Percentiles rank a stretch among this genome's conserved stretches.
Conservation (phyloP, 208 protist genomes). For the Leishmania guyanensis region DNA sequence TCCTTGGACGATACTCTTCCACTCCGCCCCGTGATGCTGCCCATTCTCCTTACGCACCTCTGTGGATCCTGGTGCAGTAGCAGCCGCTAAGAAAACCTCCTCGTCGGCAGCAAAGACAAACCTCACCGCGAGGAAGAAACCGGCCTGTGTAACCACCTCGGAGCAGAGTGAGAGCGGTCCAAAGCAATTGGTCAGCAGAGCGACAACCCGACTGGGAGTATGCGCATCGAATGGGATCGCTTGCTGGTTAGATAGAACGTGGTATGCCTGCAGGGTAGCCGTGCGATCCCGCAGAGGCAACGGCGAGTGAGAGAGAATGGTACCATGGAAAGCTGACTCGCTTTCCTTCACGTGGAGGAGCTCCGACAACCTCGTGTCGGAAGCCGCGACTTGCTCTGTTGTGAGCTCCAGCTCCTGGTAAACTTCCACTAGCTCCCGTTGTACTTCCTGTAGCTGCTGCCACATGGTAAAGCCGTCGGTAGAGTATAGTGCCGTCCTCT, state of each 20-base stretch:
- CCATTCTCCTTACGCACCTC: neutral
- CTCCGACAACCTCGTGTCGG: slow-evolving; percentile 17
- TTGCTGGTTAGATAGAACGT: slow-evolving; percentile 15
- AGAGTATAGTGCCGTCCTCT: neutral
- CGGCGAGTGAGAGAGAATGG: neutral
- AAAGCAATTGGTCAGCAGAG: slow-evolving; percentile 30
- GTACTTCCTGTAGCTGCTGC: slow-evolving; percentile 21
- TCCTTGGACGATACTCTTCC: slow-evolving; percentile 1
- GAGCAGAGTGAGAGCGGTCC: slow-evolving; percentile 36
- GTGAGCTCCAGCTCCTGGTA: slow-evolving; percentile 6
- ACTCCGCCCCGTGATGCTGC: neutral
- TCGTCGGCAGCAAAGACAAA: slow-evolving; percentile 38
- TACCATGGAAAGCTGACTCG: too few relatives aligned
- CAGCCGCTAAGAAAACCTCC: slow-evolving; percentile 24
- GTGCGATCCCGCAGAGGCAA: neutral
- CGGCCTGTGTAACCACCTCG: neutral
- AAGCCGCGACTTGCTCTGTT: neutral
- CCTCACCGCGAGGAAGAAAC: slow-evolving; percentile 24
- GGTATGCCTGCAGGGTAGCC: neutral
- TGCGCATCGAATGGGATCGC: slow-evolving; percentile 23
- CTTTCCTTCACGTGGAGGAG: slow-evolving; percentile 2
- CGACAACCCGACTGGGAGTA: slow-evolving; percentile 24
- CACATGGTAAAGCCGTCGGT: slow-evolving; percentile 10
- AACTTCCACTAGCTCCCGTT: slow-evolving; percentile 10
- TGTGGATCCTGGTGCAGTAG: neutral